Evolutionary conservation across 169 alveolate genomes (phyloP).

Genomic region (Neospora caninum): DNA sequence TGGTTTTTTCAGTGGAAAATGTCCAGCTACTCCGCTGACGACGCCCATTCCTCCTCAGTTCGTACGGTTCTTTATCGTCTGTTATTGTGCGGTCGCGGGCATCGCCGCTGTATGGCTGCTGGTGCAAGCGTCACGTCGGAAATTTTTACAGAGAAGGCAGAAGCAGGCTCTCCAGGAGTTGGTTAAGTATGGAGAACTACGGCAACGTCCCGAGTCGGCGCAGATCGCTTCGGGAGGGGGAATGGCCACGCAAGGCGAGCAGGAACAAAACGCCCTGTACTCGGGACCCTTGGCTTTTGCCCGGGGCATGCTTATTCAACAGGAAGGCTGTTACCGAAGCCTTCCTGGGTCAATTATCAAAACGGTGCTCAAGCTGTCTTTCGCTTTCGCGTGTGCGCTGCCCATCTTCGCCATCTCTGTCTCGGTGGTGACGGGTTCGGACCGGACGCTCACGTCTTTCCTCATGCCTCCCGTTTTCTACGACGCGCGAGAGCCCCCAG

Average conservation of each 20-base stretch:
- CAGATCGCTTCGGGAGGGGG: not conserved
- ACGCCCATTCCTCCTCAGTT: slow-evolving; percentile 13
- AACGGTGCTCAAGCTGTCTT: not conserved
- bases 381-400: slow-evolving; percentile 4
- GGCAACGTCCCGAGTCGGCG: not conserved
- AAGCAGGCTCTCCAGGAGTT: not conserved
- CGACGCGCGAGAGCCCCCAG: not conserved
- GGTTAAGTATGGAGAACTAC: not conserved
- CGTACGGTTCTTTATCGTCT: not conserved
- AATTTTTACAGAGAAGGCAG: not conserved
- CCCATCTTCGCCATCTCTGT: not conserved
- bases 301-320: slow-evolving; percentile 18
- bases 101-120: not conserved
- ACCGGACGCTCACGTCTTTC: not conserved
- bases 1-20: not conserved
- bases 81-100: not conserved
- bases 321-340: slow-evolving; percentile 26
- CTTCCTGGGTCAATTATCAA: not conserved
- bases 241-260: not conserved
- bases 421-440: not conserved
- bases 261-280: not conserved
- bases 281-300: not conserved
- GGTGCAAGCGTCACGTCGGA: not conserved
- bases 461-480: not conserved
- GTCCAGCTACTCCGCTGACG: not conserved